These are phyloP conservation scores for Closterium sp. DNA, from an alignment of 139 green algal species.

Conservation along the genomic window DNA sequence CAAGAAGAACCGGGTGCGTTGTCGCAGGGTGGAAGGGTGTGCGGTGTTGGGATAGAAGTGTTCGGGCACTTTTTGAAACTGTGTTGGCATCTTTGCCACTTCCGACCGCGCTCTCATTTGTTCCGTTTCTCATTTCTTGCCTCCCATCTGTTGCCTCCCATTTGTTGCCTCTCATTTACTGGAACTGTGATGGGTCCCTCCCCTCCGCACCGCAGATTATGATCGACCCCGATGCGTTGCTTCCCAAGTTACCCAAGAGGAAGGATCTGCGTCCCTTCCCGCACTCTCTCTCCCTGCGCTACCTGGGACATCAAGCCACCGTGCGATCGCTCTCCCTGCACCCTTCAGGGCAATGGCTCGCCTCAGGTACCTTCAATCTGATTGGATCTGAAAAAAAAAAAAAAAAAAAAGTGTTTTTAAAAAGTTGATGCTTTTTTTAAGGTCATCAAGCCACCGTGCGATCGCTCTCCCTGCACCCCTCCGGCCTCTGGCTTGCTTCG, in stretches of 20 bases:
- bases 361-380: too few species aligned
- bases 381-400: too few species aligned
- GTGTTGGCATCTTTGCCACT: too few species aligned
- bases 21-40: neutral
- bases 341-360: constrained; percentile 70
- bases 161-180: neutral
- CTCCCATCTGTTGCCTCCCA: neutral
- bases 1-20: constrained; percentile 58
- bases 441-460: constrained; percentile 75
- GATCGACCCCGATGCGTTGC: constrained; percentile 74
- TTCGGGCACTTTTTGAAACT: too few species aligned
- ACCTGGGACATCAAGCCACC: constrained; percentile 74
- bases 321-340: constrained; percentile 70
- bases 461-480: constrained; percentile 62
- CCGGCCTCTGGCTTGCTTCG: constrained; percentile 68
- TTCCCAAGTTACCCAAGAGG: constrained; percentile 91
- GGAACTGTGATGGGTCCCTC: too few species aligned
- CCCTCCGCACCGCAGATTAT: constrained; percentile 57
- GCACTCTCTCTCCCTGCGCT: constrained; percentile 70
- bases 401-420: too few species aligned
- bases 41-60: too few species aligned
- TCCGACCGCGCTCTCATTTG: too few species aligned
- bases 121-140: too few species aligned
- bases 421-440: too few species aligned
- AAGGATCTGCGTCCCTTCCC: constrained; percentile 92